phyloP scores from a whole-genome alignment of 176 grass and related monocot genomes.

The Cenchrus purpureus region DNA sequence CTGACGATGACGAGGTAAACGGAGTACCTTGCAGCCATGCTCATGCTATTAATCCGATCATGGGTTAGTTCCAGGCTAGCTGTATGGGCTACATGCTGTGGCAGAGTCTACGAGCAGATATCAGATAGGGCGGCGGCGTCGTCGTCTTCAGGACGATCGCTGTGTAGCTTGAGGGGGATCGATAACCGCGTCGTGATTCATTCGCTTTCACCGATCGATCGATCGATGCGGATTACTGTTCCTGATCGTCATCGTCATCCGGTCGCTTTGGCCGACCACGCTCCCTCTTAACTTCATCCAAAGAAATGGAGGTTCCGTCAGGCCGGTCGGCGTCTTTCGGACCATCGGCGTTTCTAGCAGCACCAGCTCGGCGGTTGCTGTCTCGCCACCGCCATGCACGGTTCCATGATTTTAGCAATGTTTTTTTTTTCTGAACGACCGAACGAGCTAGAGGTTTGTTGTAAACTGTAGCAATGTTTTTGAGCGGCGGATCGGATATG shows the following conservation, averaged over 20 bases:
- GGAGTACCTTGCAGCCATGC: conserved; percentile 20
- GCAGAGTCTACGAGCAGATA: background rate
- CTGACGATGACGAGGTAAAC: background rate
- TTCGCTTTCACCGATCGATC: too few relatives aligned
- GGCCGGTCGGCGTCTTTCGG: background rate
- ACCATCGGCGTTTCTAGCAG: background rate
- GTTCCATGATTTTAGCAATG: too few relatives aligned
- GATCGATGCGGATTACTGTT: too few relatives aligned
- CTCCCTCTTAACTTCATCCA: background rate
- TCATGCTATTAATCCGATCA: conserved; percentile 3
- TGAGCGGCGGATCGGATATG: background rate
- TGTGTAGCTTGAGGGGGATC: too few relatives aligned
- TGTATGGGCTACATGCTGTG: background rate
- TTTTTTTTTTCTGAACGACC: too few relatives aligned
- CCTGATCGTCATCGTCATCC: too few relatives aligned
- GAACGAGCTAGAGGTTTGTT: too few relatives aligned
- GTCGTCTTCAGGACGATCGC: background rate
- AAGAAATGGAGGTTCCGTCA: background rate
- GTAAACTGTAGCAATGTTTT: too few relatives aligned
- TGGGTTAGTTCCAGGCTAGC: background rate
- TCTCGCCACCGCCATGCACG: background rate
- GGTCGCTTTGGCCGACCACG: background rate
- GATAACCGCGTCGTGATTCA: too few relatives aligned
- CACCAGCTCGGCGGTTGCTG: background rate
- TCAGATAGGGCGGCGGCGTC: background rate